Evolutionary conservation across 306 rosid species (phyloP).

Genomic region (Dalbergia cultrata): DNA sequence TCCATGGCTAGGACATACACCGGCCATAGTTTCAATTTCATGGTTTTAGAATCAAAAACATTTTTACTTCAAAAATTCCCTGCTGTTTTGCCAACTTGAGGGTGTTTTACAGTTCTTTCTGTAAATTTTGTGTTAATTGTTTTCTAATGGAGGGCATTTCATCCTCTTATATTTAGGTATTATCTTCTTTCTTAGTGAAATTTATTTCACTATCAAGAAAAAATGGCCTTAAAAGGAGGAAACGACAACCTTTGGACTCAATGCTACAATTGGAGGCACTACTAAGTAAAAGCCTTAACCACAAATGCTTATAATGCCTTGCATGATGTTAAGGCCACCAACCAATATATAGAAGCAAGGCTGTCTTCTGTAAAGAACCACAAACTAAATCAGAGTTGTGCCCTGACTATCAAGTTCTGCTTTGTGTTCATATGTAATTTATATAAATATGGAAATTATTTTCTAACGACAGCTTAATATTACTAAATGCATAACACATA

Average conservation of each 20-base stretch:
- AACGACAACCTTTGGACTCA: background rate
- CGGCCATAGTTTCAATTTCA: background rate
- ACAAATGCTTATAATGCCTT: constrained; percentile 3
- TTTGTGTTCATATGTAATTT: background rate
- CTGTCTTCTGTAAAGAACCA: background rate
- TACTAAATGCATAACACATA: constrained; percentile 41
- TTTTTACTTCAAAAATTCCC: background rate
- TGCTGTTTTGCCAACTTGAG: no score
- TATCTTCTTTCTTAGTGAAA: no score
- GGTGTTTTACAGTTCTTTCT: no score
- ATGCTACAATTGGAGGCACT: background rate
- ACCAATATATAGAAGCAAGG: constrained; percentile 8
- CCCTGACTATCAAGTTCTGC: constrained; percentile 2
- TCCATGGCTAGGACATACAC: background rate
- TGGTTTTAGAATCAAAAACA: background rate
- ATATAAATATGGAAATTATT: constrained; percentile 2
- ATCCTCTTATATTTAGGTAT: no score
- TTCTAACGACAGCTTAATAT: background rate
- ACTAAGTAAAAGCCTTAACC: constrained; percentile 5
- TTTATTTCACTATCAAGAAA: no score
- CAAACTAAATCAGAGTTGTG: background rate
- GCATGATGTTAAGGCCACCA: background rate
- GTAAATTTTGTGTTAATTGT: no score
- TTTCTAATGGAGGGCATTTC: no score
- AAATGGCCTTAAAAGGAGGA: constrained; percentile 5